These are phyloP conservation scores for Monilinia aucupariae DNA, from an alignment of 2,329 filamentous ascomycete genomes.

Conservation along the genomic window DNA sequence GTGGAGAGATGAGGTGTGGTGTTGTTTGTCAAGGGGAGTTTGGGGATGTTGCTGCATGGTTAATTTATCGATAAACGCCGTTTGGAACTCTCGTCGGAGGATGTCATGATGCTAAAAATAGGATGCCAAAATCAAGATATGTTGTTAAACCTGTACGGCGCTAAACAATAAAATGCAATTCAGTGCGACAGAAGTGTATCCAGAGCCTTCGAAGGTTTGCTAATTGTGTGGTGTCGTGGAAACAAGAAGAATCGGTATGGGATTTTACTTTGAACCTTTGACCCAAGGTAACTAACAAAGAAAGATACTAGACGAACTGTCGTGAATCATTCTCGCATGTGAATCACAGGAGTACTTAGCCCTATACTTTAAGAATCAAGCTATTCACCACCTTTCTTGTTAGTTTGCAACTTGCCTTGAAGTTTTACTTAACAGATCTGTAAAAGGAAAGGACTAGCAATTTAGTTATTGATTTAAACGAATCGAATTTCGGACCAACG, in stretches of 20 bases:
- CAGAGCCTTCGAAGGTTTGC: background rate
- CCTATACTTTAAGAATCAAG: background rate
- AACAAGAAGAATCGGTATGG: background rate
- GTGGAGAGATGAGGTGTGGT: background rate
- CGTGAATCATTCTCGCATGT: background rate
- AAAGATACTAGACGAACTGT: background rate
- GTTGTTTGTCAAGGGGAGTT: background rate
- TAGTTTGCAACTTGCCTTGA: background rate
- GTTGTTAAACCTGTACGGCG: background rate
- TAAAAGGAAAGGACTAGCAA: background rate
- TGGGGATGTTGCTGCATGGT: constrained; percentile 1
- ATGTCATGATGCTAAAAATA: background rate
- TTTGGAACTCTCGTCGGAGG: background rate
- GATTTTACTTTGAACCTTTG: background rate
- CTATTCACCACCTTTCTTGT: background rate
- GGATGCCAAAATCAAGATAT: background rate
- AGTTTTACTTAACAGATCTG: too few species aligned
- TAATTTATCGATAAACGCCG: background rate
- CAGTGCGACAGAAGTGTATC: background rate
- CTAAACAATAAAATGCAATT: background rate
- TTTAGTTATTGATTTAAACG: background rate
- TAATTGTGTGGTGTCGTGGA: background rate
- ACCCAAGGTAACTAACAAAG: background rate
- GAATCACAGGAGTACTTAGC: background rate
- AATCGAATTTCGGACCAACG: background rate